Base-by-base conservation (phyloP, 345 rosid species). In the Salix suchowensis region DNA sequence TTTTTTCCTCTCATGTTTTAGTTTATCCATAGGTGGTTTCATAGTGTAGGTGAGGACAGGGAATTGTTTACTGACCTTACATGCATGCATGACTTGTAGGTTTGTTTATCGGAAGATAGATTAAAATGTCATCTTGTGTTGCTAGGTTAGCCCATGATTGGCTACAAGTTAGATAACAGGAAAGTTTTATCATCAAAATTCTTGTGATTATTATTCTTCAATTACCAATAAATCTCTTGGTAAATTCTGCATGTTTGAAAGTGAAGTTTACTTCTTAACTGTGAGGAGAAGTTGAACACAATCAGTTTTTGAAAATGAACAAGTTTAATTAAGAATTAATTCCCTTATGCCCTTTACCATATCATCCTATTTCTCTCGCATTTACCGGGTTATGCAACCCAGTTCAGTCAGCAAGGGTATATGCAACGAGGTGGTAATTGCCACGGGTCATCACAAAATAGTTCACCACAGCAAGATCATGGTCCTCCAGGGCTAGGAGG, bases 341-440 rank as follows among this genome's bases (percentile, higher is more conserved):
- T 55, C 61, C 0, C 4, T n/a, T 55, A 21, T 55, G 3, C 13
- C 61, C n/a, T 8, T 54, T 19, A 21, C 61, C 61, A 54, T 8
- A 21, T 54, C 26, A 54, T 54, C 13, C 8, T 54, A 21, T 21
- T 54, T 54, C 61, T 2, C 61, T 54, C n/a, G 42, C 10, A 7
- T 40, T 40, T 40, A 40, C 11, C 10, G 13, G 44, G 44, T 40
- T 40, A 11, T 24, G 14, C 28, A 24, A 55, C 62, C 14, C 77
- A 73, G 14, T 60, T 68, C 42, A 65, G 61, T 48, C 87, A 84
- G 52, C 96, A 84, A 74, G 87, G 86, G 24, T 82, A 86, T 73
- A 79, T 72, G 75, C 89, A 86, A 84, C 86, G 87, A 70, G 88
- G 84, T 72, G 86, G 87, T 77, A 75, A 84, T 62, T 83, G 73